Evolutionary conservation across 2,329 filamentous ascomycete species (phyloP).

Genomic region (Colletotrichum cuscutae): DNA sequence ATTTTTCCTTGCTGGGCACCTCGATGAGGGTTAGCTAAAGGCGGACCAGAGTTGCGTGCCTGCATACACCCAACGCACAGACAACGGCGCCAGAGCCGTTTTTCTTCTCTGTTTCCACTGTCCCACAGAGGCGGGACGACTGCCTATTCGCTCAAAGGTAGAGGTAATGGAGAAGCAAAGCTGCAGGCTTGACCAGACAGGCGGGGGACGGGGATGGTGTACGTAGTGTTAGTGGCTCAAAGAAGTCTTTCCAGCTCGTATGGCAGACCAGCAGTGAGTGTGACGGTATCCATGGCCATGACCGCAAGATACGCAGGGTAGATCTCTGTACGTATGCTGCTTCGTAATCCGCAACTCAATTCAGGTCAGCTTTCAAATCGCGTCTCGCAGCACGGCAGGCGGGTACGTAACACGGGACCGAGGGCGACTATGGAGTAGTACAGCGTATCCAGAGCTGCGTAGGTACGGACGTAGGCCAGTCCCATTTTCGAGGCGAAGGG

Average conservation of each 20-base stretch:
- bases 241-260: background rate
- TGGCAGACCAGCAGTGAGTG: background rate
- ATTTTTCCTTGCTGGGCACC: background rate
- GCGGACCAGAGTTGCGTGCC: slow-evolving; percentile 25
- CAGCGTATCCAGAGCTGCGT: background rate
- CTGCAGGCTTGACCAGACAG: background rate
- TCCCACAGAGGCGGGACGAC: slow-evolving; percentile 31
- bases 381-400: background rate
- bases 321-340: background rate
- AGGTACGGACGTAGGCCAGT: background rate
- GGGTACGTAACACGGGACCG: background rate
- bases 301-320: background rate
- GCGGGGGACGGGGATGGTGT: slow-evolving; percentile 12
- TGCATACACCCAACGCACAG: slow-evolving; percentile 33
- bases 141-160: slow-evolving; percentile 26
- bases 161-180: background rate
- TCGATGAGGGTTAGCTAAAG: slow-evolving; percentile 10
- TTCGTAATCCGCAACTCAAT: background rate
- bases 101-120: slow-evolving; percentile 23
- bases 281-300: background rate
- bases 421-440: background rate
- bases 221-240: background rate
- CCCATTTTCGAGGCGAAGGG: background rate
- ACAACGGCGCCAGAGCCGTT: slow-evolving; percentile 30
- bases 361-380: background rate